Percentiles rank a stretch among this genome's conserved stretches.
Evolutionary conservation across 2,329 filamentous ascomycete genomes (phyloP).

Genomic region (Pseudocercospora musae): DNA sequence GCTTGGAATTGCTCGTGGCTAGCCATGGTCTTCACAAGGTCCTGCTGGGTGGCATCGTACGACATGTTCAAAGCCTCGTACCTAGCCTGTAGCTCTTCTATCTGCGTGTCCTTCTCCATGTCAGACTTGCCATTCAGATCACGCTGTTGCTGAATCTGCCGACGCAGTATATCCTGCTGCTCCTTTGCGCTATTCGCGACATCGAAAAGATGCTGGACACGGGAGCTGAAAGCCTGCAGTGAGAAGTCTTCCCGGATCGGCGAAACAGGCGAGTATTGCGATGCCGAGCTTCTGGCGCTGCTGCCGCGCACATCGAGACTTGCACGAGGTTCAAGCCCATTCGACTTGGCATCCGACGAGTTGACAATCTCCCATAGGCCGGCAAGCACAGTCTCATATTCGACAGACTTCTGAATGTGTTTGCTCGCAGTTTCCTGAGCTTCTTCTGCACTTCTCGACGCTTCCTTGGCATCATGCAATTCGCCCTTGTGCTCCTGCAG

Average conservation of each 20-base stretch:
- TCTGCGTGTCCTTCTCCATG: conserved; percentile 44
- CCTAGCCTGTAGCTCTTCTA: conserved; percentile 26
- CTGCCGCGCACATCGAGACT: conserved; percentile 55
- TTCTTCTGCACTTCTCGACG: conserved; percentile 21
- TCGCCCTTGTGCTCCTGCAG: conserved; percentile 32
- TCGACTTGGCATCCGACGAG: conserved; percentile 33
- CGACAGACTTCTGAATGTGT: conserved; percentile 44
- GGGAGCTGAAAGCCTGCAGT: conserved; percentile 70
- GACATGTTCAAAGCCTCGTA: conserved; percentile 28
- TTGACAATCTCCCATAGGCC: conserved; percentile 54
- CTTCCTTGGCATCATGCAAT: conserved; percentile 26
- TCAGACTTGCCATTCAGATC: conserved; percentile 89
- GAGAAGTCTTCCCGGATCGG: conserved; percentile 56
- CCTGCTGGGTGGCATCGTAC: conserved; percentile 30
- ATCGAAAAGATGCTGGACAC: conserved; percentile 74
- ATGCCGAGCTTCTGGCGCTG: conserved; percentile 23
- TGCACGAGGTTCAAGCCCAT: conserved; percentile 50
- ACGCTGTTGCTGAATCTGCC: conserved; percentile 92
- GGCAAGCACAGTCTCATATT: conserved; percentile 54
- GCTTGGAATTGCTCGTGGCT: conserved; percentile 29
- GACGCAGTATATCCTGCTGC: conserved; percentile 82
- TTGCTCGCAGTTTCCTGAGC: conserved; percentile 21
- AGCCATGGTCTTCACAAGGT: conserved; percentile 31
- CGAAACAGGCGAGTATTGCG: conserved; percentile 11
- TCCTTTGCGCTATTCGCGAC: conserved; percentile 77